A percentile compares a stretch with the other conserved stretches of the same genome.
These are phyloP conservation scores for Halophytophthora batemanensis DNA, from an alignment of 352 stramenopile species.

Conservation along the genomic window DNA sequence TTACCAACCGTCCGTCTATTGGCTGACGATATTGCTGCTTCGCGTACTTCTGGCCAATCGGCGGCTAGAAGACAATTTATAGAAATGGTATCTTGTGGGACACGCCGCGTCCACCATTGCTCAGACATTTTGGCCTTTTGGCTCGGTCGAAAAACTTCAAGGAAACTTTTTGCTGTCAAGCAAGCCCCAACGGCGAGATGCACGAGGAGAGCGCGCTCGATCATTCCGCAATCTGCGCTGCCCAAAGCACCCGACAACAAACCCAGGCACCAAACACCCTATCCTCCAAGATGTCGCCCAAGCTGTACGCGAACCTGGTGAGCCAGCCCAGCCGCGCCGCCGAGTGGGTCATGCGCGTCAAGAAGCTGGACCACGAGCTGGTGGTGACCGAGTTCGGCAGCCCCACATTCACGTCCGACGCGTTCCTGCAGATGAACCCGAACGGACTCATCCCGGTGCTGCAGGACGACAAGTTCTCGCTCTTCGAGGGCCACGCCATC, in stretches of 20 bases:
- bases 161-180: too few relatives aligned
- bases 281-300: not conserved
- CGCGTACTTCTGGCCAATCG: too few relatives aligned
- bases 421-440: conserved; percentile 5
- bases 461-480: conserved; percentile 6
- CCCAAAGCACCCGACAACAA: conserved; percentile 20
- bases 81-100: too few relatives aligned
- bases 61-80: too few relatives aligned
- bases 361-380: conserved; percentile 7
- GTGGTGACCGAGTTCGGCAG: not conserved
- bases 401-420: not conserved
- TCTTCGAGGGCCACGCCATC: conserved; percentile 27
- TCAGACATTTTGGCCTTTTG: too few relatives aligned
- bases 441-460: conserved; percentile 6
- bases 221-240: too few relatives aligned
- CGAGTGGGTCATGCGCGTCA: conserved; percentile 3
- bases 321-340: conserved; percentile 9
- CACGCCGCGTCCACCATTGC: too few relatives aligned
- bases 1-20: too few relatives aligned
- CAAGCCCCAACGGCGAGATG: too few relatives aligned
- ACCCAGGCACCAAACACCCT: conserved; percentile 11
- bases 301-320: conserved; percentile 7
- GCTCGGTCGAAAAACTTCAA: too few relatives aligned
- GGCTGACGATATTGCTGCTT: too few relatives aligned
- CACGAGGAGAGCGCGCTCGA: too few relatives aligned